phyloP scores from a whole-genome alignment of 179 eudicot species.

The Silene vulgaris region DNA sequence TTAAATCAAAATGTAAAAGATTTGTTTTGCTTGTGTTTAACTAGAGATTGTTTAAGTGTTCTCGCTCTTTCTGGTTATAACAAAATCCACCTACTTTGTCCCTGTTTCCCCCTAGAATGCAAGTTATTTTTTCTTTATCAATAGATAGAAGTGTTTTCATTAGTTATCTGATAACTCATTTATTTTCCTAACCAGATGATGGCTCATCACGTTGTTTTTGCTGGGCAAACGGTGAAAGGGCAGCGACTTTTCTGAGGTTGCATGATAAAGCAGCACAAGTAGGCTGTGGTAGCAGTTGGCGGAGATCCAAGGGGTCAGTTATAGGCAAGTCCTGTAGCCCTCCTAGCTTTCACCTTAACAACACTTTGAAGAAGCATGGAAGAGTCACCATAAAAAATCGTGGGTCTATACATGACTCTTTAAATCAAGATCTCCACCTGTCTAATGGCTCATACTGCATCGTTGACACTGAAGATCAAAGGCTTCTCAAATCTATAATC shows the following conservation, averaged over 20 bases:
- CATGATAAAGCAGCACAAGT: conserved; percentile 34
- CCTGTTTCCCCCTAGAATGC: not conserved
- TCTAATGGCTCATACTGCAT: conserved; percentile 35
- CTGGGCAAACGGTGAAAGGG: conserved; percentile 70
- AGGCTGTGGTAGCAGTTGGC: conserved; percentile 24
- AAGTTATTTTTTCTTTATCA: not conserved
- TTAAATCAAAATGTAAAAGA: not conserved
- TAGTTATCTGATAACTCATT: not conserved
- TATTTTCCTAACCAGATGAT: conserved; percentile 46
- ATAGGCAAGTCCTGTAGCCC: conserved; percentile 23
- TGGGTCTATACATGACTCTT: conserved; percentile 56
- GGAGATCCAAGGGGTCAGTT: conserved; percentile 23
- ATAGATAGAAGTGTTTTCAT: not conserved
- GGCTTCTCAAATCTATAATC: conserved; percentile 42
- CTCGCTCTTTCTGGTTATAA: not conserved
- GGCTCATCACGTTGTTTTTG: conserved; percentile 72
- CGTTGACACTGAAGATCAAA: conserved; percentile 45
- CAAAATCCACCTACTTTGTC: not conserved
- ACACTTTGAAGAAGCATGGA: conserved; percentile 51
- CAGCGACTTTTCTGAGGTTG: conserved; percentile 52
- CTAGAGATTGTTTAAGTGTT: not conserved
- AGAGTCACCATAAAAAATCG: conserved; percentile 53
- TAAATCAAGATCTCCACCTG: conserved; percentile 49
- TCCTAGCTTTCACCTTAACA: conserved; percentile 29
- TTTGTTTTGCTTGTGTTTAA: conserved; percentile 4